phyloP scores from a whole-genome alignment of 345 rosid genomes.

The Salix dunnii region DNA sequence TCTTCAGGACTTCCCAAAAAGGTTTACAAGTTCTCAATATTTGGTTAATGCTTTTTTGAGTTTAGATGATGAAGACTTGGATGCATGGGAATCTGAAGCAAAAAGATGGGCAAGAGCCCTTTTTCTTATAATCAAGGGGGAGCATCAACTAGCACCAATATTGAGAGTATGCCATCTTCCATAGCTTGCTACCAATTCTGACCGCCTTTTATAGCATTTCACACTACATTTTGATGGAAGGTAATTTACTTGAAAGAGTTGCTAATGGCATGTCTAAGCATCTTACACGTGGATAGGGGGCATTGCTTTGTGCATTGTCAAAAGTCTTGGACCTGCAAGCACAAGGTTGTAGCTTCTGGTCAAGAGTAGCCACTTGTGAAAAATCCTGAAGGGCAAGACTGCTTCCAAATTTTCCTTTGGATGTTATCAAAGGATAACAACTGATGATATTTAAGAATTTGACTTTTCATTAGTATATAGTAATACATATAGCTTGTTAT shows the following conservation, averaged over 20 bases:
- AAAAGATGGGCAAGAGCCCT: conserved; percentile 79
- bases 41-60: conserved; percentile 28
- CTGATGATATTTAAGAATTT: background rate
- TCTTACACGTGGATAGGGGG: background rate
- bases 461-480: background rate
- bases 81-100: conserved; percentile 78
- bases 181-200: conserved; percentile 2
- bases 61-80: conserved; percentile 83
- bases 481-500: background rate
- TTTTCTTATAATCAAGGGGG: conserved; percentile 51
- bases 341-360: no score
- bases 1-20: conserved; percentile 55
- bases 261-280: background rate
- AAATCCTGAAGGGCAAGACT: background rate
- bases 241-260: background rate
- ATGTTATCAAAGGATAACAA: background rate
- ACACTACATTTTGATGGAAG: background rate
- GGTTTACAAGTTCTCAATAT: conserved; percentile 34
- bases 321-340: no score
- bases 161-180: conserved; percentile 47
- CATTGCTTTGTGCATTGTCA: no score
- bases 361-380: no score
- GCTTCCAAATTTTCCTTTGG: background rate
- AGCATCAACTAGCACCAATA: conserved; percentile 45
- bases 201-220: background rate